phyloP scores from a whole-genome alignment of 495 filamentous ascomycete genomes.

The Extremus antarcticus region DNA sequence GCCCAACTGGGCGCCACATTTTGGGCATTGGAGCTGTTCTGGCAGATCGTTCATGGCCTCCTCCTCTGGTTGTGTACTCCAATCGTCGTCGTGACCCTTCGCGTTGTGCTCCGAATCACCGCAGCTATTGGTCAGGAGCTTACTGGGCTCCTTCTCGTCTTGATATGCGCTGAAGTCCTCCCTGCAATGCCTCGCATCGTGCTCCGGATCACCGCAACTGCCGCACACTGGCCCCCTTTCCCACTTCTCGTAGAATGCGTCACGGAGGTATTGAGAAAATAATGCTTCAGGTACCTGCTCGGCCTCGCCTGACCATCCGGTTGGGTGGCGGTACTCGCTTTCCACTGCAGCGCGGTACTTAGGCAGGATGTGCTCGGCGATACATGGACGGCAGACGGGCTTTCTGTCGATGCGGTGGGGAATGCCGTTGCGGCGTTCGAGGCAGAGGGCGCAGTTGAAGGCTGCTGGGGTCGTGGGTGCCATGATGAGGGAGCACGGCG shows the following conservation, averaged over 20 bases:
- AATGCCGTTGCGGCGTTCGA: not conserved
- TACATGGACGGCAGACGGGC: not conserved
- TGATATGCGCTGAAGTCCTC: no score
- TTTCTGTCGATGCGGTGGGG: not conserved
- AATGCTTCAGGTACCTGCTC: no score
- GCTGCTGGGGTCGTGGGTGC: no score
- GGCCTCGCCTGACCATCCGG: not conserved
- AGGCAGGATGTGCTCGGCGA: not conserved
- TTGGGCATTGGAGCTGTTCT: not conserved
- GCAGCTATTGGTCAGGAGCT: no score
- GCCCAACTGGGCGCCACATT: not conserved
- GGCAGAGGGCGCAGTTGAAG: not conserved
- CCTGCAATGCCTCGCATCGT: not conserved
- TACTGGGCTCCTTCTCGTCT: no score
- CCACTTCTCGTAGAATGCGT: not conserved
- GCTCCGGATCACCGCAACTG: not conserved
- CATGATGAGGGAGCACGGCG: no score
- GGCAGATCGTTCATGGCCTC: no score
- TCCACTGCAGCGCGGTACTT: not conserved
- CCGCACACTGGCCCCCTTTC: not conserved
- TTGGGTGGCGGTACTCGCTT: not conserved
- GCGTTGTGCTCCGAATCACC: no score
- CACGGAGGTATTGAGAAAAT: no score
- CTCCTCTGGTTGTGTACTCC: not conserved
- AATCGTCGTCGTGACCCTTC: no score